phyloP scores from a whole-genome alignment of 1,139 yeast species.

The Blastobotrys persicus region DNA sequence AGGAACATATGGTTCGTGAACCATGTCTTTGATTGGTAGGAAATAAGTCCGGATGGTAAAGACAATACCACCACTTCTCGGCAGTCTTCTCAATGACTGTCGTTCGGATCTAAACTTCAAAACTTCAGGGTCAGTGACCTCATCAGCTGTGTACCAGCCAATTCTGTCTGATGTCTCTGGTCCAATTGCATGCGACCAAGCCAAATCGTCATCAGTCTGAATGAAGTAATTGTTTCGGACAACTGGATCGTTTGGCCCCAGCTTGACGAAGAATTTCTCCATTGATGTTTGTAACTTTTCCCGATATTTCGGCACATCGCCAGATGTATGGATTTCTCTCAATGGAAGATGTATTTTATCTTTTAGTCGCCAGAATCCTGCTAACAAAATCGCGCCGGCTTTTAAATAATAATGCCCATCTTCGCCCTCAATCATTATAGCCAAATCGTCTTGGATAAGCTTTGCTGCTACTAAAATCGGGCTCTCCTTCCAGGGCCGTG shows the following conservation, averaged over 20 bases:
- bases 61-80: slow-evolving; percentile 51
- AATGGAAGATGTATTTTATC: slow-evolving; percentile 41
- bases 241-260: slow-evolving; percentile 55
- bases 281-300: slow-evolving; percentile 58
- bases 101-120: slow-evolving; percentile 54
- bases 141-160: slow-evolving; percentile 15
- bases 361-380: slow-evolving; percentile 54
- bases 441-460: slow-evolving; percentile 65
- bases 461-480: slow-evolving; percentile 59
- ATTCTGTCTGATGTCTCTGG: slow-evolving; percentile 42
- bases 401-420: slow-evolving; percentile 44
- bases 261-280: slow-evolving; percentile 60
- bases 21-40: slow-evolving; percentile 8
- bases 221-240: slow-evolving; percentile 65
- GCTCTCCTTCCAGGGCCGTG: slow-evolving; percentile 44
- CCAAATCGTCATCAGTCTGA: slow-evolving; percentile 60
- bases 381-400: slow-evolving; percentile 60
- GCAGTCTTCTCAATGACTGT: slow-evolving; percentile 58
- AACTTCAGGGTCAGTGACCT: slow-evolving; percentile 2
- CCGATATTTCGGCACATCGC: slow-evolving; percentile 52
- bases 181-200: slow-evolving; percentile 57
- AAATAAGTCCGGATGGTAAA: slow-evolving; percentile 66
- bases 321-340: slow-evolving; percentile 50
- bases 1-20: slow-evolving; percentile 14
- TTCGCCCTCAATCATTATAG: slow-evolving; percentile 57